These are phyloP conservation scores for Vitis rotundifolia DNA, from an alignment of 164 flowering plant species.

Conservation along the genomic window DNA sequence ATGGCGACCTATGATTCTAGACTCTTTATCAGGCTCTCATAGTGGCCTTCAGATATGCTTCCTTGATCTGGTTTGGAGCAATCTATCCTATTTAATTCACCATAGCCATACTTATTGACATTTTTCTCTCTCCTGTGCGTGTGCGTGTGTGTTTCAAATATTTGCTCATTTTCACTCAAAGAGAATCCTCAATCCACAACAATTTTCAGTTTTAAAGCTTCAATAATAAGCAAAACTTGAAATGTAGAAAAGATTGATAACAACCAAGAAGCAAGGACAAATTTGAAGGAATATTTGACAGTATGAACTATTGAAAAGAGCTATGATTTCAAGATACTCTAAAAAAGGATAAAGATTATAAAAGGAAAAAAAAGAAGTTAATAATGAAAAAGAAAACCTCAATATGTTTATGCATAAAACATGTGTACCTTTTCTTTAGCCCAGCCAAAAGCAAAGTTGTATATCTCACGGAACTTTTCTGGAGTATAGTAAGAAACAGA, in stretches of 20 bases:
- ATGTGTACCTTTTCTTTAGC: slow-evolving; percentile 91
- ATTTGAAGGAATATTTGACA: background rate
- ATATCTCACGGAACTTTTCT: slow-evolving; percentile 95
- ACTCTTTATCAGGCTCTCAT: too few relatives aligned
- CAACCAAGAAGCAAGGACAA: background rate
- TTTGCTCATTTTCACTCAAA: too few relatives aligned
- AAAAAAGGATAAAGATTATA: background rate
- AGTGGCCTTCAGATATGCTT: too few relatives aligned
- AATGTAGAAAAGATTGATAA: background rate
- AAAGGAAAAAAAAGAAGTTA: background rate
- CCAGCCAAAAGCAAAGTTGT: slow-evolving; percentile 96
- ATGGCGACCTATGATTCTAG: too few relatives aligned
- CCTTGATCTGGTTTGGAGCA: too few relatives aligned
- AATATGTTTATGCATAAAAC: background rate
- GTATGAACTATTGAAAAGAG: background rate
- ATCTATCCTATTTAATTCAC: too few relatives aligned
- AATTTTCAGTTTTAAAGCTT: too few relatives aligned
- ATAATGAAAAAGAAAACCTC: background rate
- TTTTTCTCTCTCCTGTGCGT: too few relatives aligned
- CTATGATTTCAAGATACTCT: background rate
- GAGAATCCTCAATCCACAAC: too few relatives aligned
- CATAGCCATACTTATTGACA: too few relatives aligned
- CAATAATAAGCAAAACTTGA: too few relatives aligned
- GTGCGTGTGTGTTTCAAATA: too few relatives aligned
- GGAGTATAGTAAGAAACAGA: slow-evolving; percentile 26